Evolutionary conservation across 1,139 yeast genomes (phyloP), one percentile per base, ranked within the genome.

Genomic region (Lodderomyces pseudojiufengensis): DNA sequence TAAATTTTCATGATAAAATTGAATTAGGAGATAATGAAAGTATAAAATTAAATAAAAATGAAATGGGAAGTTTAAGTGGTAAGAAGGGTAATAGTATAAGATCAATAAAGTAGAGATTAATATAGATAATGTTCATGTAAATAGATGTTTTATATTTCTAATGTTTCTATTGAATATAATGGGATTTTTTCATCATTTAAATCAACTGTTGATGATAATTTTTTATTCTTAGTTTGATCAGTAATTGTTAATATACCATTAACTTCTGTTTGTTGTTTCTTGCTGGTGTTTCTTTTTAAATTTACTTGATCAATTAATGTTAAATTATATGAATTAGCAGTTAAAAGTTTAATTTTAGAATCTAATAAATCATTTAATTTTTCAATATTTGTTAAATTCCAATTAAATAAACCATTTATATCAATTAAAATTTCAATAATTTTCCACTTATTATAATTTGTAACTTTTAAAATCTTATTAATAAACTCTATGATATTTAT

Each of bases 11-110:
- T 54, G 65, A 77, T 36, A 77, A 83, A 35, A 85, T 95, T 0
- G 97, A 92, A 58, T 68, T 90, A 36, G 97, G 97, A 10, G 96
- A 88, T 54, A 92, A 92, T 56, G 95, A 70, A 34, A 59, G 66
- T 27, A 70, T 70, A 45, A 69, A 65, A 45, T 63, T 61, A 37
- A 47, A 49, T 24, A 55, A 57, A 37, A 54, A 49, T 36, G 52
- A 65, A 27, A 46, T 70, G 60, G 75, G 75, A 4, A 58, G 70
- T 24, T 63, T 70, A 44, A 65, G 72, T 1, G 73, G 73, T 3
- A 61, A 58, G 33, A 64, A 62, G 24, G 40, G 40, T 21, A 39
- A 28, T 27, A 47, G 63, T 48, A 28, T 43, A 35, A 31, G 40
- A 45, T 22, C 39, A 29, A 27, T 22, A 28, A 39, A 24, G n/a